A percentile compares a stretch with the other conserved stretches of the same genome.
phyloP scores from a whole-genome alignment of 768 basidiomycete species.

The Coprinopsis cinerea region DNA sequence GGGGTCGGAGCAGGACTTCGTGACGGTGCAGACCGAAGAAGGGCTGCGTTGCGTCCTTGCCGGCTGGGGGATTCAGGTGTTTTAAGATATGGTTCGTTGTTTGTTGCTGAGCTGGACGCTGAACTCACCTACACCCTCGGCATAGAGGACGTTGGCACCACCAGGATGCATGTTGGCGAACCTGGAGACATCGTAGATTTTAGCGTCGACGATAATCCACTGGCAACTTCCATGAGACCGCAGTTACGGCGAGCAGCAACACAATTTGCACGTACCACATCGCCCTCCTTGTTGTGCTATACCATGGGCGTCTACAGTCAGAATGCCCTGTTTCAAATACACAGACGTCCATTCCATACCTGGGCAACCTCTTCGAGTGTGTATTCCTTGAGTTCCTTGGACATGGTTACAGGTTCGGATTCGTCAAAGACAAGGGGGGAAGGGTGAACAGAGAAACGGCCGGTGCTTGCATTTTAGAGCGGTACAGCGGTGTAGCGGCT shows the following conservation, averaged over 20 bases:
- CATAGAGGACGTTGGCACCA: conserved; percentile 68
- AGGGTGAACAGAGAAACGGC: not conserved
- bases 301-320: not conserved
- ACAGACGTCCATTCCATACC: conserved; percentile 33
- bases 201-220: conserved; percentile 81
- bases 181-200: conserved; percentile 75
- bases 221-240: conserved; percentile 20
- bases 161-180: conserved; percentile 85
- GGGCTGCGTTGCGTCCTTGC: conserved; percentile 46
- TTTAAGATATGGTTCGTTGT: not conserved
- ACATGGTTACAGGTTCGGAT: too few relatives aligned
- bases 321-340: not conserved
- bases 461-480: not conserved
- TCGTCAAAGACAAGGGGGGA: not conserved
- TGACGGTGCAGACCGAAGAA: conserved; percentile 29
- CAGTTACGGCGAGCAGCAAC: not conserved
- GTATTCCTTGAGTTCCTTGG: conserved; percentile 31
- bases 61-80: conserved; percentile 34
- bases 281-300: conserved; percentile 84
- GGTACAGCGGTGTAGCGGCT: not conserved
- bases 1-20: conserved; percentile 26
- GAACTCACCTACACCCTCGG: conserved; percentile 55
- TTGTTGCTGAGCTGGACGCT: not conserved
- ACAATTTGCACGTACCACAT: conserved; percentile 50
- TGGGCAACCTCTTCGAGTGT: conserved; percentile 60